Evolutionary conservation across 108 stramenopile species (phyloP).

Genomic region (Phaeodactylum tricornutum): DNA sequence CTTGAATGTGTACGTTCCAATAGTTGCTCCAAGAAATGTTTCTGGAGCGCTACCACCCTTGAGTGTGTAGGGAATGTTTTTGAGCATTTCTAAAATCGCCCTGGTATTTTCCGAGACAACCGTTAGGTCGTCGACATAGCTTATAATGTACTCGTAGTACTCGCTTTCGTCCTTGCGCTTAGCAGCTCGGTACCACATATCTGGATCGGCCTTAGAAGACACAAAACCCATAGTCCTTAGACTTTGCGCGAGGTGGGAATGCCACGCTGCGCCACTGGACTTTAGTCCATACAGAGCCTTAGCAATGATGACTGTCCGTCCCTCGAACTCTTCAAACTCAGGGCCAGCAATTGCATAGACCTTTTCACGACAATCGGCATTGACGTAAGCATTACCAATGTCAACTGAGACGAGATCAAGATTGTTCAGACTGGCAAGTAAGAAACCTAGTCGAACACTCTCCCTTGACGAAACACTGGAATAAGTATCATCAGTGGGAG

Average conservation of each 20-base stretch:
- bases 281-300: conserved; percentile 17
- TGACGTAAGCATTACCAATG: conserved; percentile 17
- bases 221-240: conserved; percentile 22
- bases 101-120: conserved; percentile 9
- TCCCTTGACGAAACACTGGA: conserved; percentile 16
- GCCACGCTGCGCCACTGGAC: not conserved
- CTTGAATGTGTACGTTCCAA: too few species aligned
- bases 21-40: conserved; percentile 2
- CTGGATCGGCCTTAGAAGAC: conserved; percentile 17
- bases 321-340: conserved; percentile 9
- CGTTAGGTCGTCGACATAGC: conserved; percentile 4
- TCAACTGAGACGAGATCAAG: conserved; percentile 2
- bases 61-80: not conserved
- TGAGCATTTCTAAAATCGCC: conserved; percentile 2
- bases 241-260: not conserved
- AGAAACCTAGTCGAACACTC: not conserved
- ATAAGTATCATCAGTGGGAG: conserved; percentile 14
- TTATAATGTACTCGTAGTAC: conserved; percentile 4
- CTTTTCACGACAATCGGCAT: conserved; percentile 4
- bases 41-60: not conserved
- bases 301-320: conserved; percentile 1
- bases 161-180: not conserved
- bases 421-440: conserved; percentile 9
- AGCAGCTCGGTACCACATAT: conserved; percentile 23
- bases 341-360: conserved; percentile 16